Evolutionary conservation across 2,329 filamentous ascomycete genomes (phyloP).

Genomic region (Cladosporium sp.): DNA sequence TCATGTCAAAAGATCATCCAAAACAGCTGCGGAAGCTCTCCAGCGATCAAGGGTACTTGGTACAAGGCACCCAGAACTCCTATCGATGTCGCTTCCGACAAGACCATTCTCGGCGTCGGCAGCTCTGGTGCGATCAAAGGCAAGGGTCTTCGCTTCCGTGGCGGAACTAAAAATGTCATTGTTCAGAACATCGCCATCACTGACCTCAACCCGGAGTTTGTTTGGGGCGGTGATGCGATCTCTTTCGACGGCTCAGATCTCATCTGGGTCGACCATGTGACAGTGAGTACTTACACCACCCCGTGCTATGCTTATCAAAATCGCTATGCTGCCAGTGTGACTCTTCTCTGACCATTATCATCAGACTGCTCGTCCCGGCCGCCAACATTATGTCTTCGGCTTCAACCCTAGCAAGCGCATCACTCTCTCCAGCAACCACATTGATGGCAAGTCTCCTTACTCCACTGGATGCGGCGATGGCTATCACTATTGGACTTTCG

Average conservation of each 20-base stretch:
- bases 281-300: conserved; percentile 4
- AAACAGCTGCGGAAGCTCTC: conserved; percentile 51
- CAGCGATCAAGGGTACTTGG: not conserved
- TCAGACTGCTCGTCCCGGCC: conserved; percentile 42
- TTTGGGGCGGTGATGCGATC: conserved; percentile 38
- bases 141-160: conserved; percentile 41
- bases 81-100: conserved; percentile 30
- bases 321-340: not conserved
- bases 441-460: conserved; percentile 29
- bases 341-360: not conserved
- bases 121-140: conserved; percentile 37
- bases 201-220: conserved; percentile 34
- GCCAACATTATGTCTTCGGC: conserved; percentile 46
- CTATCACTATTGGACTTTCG: conserved; percentile 31
- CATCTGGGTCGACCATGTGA: conserved; percentile 35
- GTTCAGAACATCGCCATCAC: conserved; percentile 40
- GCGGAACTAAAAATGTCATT: conserved; percentile 37
- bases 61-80: not conserved
- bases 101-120: conserved; percentile 41
- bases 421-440: conserved; percentile 30
- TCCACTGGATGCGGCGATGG: conserved; percentile 28
- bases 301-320: too few species aligned
- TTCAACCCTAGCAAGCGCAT: conserved; percentile 32
- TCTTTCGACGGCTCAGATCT: conserved; percentile 32
- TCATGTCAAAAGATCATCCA: conserved; percentile 49